phyloP scores from a whole-genome alignment of 176 grass and related monocot genomes.

The Tillandsia fasciculata region DNA sequence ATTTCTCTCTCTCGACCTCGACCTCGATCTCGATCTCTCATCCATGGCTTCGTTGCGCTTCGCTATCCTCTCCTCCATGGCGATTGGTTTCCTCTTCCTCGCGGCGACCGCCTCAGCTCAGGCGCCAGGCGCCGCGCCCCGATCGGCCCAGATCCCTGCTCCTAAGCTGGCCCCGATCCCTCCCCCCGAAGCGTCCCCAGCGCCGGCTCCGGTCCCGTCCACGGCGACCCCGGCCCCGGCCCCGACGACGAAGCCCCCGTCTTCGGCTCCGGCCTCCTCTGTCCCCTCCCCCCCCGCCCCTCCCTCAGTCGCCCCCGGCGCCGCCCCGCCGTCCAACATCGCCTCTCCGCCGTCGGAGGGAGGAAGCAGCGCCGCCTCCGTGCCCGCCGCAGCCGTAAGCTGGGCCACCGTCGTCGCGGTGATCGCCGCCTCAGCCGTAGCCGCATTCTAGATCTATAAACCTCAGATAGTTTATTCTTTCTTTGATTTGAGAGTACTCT shows the following conservation, averaged over 20 bases:
- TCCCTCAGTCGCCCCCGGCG: not conserved
- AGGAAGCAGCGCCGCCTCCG: not conserved
- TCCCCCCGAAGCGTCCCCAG: not conserved
- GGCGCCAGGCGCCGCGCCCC: conserved; percentile 19
- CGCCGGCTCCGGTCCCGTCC: conserved; percentile 6
- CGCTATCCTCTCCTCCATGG: conserved; percentile 13
- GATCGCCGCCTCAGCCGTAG: conserved; percentile 25
- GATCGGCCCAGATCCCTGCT: conserved; percentile 15
- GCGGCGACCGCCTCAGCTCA: conserved; percentile 24
- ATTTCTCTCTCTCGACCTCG: not conserved
- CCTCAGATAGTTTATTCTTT: not conserved
- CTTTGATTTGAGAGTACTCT: not conserved
- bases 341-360: conserved; percentile 17
- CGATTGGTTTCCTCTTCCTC: conserved; percentile 16
- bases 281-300: conserved; percentile 16
- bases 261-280: conserved; percentile 14
- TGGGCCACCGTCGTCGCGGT: conserved; percentile 28
- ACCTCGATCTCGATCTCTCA: not conserved
- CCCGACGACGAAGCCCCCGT: conserved; percentile 22
- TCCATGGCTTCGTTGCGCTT: not conserved
- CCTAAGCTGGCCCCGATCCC: conserved; percentile 35
- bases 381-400: conserved; percentile 9
- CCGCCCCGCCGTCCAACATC: conserved; percentile 17
- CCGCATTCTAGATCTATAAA: conserved; percentile 38
- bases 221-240: conserved; percentile 21